A percentile compares a stretch with the other conserved stretches of the same genome.
phyloP scores from a whole-genome alignment of 2,329 filamentous ascomycete genomes.

The Alternaria ethzedia region DNA sequence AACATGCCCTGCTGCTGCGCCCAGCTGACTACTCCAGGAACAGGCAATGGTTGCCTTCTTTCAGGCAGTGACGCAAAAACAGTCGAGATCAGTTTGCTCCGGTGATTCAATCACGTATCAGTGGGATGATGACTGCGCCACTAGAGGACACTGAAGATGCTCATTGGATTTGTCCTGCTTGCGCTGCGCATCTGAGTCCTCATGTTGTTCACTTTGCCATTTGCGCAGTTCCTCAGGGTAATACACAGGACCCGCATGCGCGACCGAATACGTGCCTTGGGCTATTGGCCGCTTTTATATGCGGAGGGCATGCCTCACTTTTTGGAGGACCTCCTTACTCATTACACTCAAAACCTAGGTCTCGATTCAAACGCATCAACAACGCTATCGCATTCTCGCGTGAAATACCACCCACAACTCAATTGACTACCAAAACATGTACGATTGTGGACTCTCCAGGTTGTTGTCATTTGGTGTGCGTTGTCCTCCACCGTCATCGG shows the following conservation, averaged over 20 bases:
- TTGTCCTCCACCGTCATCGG: neutral
- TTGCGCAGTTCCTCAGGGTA: neutral
- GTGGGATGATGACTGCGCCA: constrained; percentile 26
- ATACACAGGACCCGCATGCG: too few relatives aligned
- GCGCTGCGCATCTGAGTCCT: constrained; percentile 11
- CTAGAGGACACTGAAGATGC: too few relatives aligned
- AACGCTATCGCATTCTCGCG: neutral
- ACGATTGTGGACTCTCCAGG: neutral
- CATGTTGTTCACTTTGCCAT: neutral
- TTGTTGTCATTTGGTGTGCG: neutral
- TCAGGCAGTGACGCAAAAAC: constrained; percentile 37
- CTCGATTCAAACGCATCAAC: neutral
- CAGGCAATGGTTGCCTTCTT: constrained; percentile 41
- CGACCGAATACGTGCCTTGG: too few relatives aligned
- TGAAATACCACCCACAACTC: neutral
- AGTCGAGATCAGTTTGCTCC: constrained; percentile 16
- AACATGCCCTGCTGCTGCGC: neutral
- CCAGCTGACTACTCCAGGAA: constrained; percentile 8
- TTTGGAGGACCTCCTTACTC: too few relatives aligned
- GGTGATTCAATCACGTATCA: constrained; percentile 3
- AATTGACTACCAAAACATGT: neutral
- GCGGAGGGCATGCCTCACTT: too few relatives aligned
- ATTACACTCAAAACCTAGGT: too few relatives aligned
- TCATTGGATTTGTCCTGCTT: constrained; percentile 25
- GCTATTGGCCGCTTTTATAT: too few relatives aligned